phyloP scores from a whole-genome alignment of 2,329 filamentous ascomycete genomes.

The Purpureocillium lavendulum region DNA sequence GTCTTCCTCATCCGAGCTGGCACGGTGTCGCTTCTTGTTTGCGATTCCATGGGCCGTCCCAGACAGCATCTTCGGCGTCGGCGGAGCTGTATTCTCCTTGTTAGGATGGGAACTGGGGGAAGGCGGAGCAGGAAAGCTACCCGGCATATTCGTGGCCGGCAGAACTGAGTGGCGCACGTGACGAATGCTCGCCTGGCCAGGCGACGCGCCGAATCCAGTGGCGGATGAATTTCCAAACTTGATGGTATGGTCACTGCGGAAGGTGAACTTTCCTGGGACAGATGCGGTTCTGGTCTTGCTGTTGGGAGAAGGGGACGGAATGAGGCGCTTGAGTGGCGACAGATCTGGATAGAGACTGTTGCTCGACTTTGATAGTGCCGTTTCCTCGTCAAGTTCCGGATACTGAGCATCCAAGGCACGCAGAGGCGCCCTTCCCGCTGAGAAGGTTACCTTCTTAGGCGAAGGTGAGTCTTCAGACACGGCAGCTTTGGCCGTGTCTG shows the following conservation, averaged over 20 bases:
- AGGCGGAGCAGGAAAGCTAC: conserved; percentile 38
- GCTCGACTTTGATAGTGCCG: conserved; percentile 15
- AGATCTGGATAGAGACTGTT: conserved; percentile 47
- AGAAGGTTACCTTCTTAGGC: conserved; percentile 40
- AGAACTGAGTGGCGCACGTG: conserved; percentile 47
- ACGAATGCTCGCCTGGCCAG: conserved; percentile 53
- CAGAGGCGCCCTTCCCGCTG: conserved; percentile 29
- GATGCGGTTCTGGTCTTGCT: conserved; percentile 24
- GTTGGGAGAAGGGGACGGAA: conserved; percentile 15
- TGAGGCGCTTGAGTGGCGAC: conserved; percentile 28
- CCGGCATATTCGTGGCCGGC: conserved; percentile 40
- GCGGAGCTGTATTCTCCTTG: conserved; percentile 47
- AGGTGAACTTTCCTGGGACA: conserved; percentile 52
- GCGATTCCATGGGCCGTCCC: conserved; percentile 52
- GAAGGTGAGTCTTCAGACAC: conserved; percentile 45
- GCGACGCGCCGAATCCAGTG: conserved; percentile 45
- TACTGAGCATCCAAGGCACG: conserved; percentile 15
- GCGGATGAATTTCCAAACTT: conserved; percentile 40
- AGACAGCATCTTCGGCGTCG: conserved; percentile 24
- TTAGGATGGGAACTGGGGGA: conserved; percentile 29
- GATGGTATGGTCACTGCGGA: conserved; percentile 59
- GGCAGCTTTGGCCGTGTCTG: conserved; percentile 49
- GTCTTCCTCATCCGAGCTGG: conserved; percentile 47
- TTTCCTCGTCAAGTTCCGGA: conserved; percentile 18
- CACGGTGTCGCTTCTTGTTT: conserved; percentile 59